These are phyloP conservation scores for Aureobasidium melanogenum DNA, from an alignment of 2,329 filamentous ascomycete species.

Conservation along the genomic window DNA sequence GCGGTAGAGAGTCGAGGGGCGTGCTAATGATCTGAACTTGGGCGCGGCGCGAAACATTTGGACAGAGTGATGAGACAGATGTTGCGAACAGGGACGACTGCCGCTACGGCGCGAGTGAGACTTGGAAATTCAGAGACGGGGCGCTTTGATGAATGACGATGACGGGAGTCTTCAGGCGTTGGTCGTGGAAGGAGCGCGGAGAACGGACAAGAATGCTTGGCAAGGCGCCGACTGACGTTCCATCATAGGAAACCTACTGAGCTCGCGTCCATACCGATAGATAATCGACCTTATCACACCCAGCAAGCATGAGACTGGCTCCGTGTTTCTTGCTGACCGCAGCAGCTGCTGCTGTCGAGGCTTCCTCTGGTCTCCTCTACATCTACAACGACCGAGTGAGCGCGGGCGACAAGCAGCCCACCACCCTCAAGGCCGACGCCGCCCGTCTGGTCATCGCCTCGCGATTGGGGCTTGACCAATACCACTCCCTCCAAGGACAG, in stretches of 20 bases:
- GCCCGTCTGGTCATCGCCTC: slow-evolving; percentile 44
- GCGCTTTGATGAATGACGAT: neutral
- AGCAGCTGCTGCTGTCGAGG: slow-evolving; percentile 26
- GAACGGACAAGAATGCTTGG: neutral
- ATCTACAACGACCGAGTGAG: slow-evolving; percentile 24
- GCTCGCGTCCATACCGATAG: neutral
- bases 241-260: neutral
- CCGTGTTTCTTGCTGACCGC: slow-evolving; percentile 31
- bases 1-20: neutral
- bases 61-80: neutral
- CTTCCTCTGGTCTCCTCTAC: slow-evolving; percentile 28
- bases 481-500: slow-evolving; percentile 34
- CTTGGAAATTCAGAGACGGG: neutral
- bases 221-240: slow-evolving; percentile 7
- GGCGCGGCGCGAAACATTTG: slow-evolving; percentile 10
- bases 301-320: slow-evolving; percentile 37
- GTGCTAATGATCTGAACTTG: slow-evolving; percentile 1
- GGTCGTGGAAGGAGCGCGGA: neutral
- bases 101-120: neutral
- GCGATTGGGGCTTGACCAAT: slow-evolving; percentile 41
- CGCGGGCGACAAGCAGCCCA: slow-evolving; percentile 21
- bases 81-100: neutral
- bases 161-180: neutral
- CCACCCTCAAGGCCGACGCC: slow-evolving; percentile 33
- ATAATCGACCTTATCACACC: neutral